These are phyloP conservation scores for Colletotrichum cuscutae DNA, from an alignment of 2,329 filamentous ascomycete genomes.

Conservation along the genomic window DNA sequence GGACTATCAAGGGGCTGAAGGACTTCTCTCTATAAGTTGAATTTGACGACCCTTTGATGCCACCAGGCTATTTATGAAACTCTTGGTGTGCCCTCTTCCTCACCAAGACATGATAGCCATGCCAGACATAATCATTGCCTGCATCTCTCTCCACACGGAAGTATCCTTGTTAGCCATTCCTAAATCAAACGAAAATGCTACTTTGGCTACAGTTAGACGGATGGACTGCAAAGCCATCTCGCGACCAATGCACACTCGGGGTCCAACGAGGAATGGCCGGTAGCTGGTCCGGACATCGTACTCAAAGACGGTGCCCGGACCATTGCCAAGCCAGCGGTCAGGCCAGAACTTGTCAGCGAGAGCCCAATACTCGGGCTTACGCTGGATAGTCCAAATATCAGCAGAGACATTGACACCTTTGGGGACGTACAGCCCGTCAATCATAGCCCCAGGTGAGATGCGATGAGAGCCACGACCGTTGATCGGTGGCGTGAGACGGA, in stretches of 20 bases:
- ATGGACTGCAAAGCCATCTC: constrained; percentile 26
- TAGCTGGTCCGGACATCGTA: constrained; percentile 22
- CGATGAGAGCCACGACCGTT: constrained; percentile 18
- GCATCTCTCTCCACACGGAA: constrained; percentile 18
- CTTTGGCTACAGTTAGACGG: constrained; percentile 11
- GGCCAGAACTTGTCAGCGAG: constrained; percentile 56
- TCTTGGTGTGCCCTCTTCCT: background rate
- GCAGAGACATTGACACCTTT: constrained; percentile 13
- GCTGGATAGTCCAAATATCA: constrained; percentile 45
- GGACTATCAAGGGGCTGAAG: background rate
- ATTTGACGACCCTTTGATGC: too few species aligned
- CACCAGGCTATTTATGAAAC: background rate
- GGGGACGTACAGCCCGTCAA: constrained; percentile 13
- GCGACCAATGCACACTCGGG: constrained; percentile 20
- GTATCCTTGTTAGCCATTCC: constrained; percentile 7
- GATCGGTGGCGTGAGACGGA: constrained; percentile 65
- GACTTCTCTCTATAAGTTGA: constrained; percentile 21
- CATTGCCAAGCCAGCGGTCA: constrained; percentile 52
- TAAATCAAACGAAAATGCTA: constrained; percentile 8
- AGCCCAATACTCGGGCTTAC: constrained; percentile 52
- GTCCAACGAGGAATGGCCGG: constrained; percentile 12
- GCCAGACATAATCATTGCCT: constrained; percentile 22
- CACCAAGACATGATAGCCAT: background rate
- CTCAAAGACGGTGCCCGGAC: constrained; percentile 11
- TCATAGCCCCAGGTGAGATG: background rate